These are phyloP conservation scores for Tulasnella sp. DNA, from an alignment of 768 basidiomycete genomes.

Conservation along the genomic window DNA sequence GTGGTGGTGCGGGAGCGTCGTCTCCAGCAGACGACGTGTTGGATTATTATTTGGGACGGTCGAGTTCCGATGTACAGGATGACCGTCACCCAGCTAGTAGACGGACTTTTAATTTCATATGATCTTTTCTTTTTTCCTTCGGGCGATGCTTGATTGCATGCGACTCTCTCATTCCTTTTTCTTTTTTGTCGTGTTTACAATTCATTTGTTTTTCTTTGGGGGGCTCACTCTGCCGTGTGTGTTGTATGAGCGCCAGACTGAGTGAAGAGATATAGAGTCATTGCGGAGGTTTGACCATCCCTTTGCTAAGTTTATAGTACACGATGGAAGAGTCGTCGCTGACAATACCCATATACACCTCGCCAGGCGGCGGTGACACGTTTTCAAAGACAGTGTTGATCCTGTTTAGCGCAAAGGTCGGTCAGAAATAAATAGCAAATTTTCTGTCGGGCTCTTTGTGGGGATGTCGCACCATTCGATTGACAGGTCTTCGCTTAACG, in stretches of 20 bases:
- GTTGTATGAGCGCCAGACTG: too few relatives aligned
- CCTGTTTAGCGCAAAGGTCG: too few relatives aligned
- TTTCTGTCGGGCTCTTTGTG: too few relatives aligned
- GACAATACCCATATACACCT: constrained; percentile 58
- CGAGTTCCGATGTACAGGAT: background rate
- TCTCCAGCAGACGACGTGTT: background rate
- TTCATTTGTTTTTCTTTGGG: too few relatives aligned
- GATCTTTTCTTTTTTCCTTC: too few relatives aligned
- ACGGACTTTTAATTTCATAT: background rate
- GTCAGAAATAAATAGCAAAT: too few relatives aligned
- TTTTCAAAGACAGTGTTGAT: constrained; percentile 44
- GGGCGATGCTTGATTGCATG: too few relatives aligned
- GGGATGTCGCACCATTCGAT: constrained; percentile 50
- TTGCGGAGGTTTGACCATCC: constrained; percentile 51
- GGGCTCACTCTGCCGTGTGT: too few relatives aligned
- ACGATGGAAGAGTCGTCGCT: constrained; percentile 72
- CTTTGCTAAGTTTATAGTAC: constrained; percentile 70
- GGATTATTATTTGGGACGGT: background rate
- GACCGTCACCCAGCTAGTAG: background rate
- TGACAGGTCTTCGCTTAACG: constrained; percentile 52
- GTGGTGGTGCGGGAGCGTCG: too few relatives aligned
- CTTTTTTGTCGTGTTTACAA: too few relatives aligned
- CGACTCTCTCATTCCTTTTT: too few relatives aligned
- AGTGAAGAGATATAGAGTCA: too few relatives aligned
- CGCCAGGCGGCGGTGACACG: constrained; percentile 32